Evolutionary conservation across 2,329 filamentous ascomycete species (phyloP).

Genomic region (Alternaria solani): DNA sequence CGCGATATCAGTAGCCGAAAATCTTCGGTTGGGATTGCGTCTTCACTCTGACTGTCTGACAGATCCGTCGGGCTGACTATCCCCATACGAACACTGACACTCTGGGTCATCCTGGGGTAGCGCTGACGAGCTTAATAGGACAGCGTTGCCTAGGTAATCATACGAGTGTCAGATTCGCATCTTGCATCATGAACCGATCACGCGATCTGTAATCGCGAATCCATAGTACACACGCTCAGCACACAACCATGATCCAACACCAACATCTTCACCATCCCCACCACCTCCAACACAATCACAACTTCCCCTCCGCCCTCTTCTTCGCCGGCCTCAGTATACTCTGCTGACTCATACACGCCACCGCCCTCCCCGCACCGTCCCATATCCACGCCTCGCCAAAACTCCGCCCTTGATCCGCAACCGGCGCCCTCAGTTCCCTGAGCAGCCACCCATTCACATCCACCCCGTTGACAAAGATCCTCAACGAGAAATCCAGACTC

Average conservation of each 20-base stretch:
- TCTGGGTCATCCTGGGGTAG: not conserved
- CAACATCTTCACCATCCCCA: not conserved
- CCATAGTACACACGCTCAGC: not conserved
- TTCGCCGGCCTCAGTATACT: conserved; percentile 42
- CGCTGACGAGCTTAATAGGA: conserved; percentile 1
- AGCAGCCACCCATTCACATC: conserved; percentile 57
- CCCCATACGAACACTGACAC: not conserved
- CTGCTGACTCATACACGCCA: conserved; percentile 62
- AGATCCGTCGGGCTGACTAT: not conserved
- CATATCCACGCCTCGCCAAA: conserved; percentile 58
- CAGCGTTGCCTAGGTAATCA: not conserved
- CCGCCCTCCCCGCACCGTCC: conserved; percentile 55
- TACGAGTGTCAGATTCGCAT: too few relatives aligned
- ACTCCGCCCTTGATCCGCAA: conserved; percentile 54
- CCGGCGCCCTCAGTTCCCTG: conserved; percentile 52
- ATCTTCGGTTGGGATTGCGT: not conserved
- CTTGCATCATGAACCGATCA: too few relatives aligned
- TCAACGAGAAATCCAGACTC: conserved; percentile 61
- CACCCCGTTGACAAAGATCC: conserved; percentile 52
- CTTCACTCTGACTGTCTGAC: not conserved
- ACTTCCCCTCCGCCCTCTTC: conserved; percentile 22
- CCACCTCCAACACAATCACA: conserved; percentile 2
- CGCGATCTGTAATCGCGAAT: not conserved
- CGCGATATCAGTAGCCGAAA: not conserved
- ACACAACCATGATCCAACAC: not conserved